Conservation (phyloP, 371 early-diverging fungal genomes). For the Mucor saturninus region DNA sequence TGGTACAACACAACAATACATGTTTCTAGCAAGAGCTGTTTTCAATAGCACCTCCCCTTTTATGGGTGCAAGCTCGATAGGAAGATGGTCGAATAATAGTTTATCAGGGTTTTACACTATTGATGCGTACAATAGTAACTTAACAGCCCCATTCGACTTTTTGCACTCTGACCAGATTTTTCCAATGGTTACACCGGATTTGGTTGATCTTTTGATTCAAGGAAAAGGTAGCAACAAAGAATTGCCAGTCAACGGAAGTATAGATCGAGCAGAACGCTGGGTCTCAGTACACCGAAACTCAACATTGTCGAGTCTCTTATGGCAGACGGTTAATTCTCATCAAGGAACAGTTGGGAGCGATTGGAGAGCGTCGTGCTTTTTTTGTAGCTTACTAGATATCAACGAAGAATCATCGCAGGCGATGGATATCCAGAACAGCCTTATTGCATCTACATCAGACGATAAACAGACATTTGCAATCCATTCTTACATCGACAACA, state of each 20-base stretch:
- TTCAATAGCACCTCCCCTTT: slow-evolving; percentile 1
- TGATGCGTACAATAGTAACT: neutral
- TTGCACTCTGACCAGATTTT: slow-evolving; percentile 10
- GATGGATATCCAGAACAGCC: neutral
- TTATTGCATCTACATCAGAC: neutral
- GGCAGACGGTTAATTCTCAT: slow-evolving; percentile 23
- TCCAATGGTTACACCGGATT: slow-evolving; percentile 11
- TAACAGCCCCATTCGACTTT: neutral
- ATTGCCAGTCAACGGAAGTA: slow-evolving; percentile 6
- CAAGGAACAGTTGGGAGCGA: neutral
- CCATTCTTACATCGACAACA: neutral
- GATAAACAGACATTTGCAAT: slow-evolving; percentile 4
- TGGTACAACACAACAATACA: slow-evolving; percentile 7
- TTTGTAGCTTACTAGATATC: slow-evolving; percentile 2
- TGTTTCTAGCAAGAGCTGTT: slow-evolving; percentile 4
- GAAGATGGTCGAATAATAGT: neutral
- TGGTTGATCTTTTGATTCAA: slow-evolving; percentile 10
- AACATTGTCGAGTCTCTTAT: slow-evolving; percentile 13
- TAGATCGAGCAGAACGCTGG: slow-evolving; percentile 22
- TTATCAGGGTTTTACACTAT: slow-evolving; percentile 1
- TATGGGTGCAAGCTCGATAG: neutral
- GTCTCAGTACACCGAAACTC: slow-evolving; percentile 15
- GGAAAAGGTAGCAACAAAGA: slow-evolving; percentile 1
- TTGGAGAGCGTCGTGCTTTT: slow-evolving; percentile 6
- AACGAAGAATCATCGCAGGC: neutral